Evolutionary conservation across 768 basidiomycete genomes (phyloP).

Genomic region (Favolaschia claudopus): DNA sequence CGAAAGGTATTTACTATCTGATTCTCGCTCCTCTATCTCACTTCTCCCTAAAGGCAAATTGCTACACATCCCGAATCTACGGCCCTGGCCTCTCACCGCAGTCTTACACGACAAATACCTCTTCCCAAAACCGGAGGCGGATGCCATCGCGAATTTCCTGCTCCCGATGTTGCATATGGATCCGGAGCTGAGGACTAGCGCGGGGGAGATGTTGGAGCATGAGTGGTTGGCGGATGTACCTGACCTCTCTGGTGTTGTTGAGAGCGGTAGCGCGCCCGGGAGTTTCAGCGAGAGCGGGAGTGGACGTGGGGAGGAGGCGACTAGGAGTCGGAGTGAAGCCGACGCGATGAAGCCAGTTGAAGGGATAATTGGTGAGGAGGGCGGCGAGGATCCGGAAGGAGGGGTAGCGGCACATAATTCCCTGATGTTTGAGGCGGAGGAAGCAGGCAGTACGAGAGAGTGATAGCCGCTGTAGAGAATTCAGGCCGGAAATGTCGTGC

Average conservation of each 20-base stretch:
- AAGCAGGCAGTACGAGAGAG: too few relatives aligned
- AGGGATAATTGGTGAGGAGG: constrained; percentile 37
- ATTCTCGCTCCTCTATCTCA: not conserved
- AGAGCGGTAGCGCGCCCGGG: too few relatives aligned
- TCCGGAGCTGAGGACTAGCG: constrained; percentile 87
- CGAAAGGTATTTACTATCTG: constrained; percentile 66
- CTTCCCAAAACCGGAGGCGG: constrained; percentile 83
- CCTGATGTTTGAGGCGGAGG: constrained; percentile 1
- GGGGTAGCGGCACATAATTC: not conserved
- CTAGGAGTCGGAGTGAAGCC: constrained; percentile 37
- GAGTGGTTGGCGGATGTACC: constrained; percentile 81
- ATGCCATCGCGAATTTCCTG: constrained; percentile 80
- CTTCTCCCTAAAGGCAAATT: constrained; percentile 64
- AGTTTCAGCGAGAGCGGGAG: constrained; percentile 21
- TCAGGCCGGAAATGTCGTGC: too few relatives aligned
- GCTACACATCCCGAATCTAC: constrained; percentile 91
- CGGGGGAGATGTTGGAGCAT: constrained; percentile 82
- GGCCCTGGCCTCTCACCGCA: constrained; percentile 85
- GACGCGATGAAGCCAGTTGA: constrained; percentile 85
- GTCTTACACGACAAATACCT: constrained; percentile 97
- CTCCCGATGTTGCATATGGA: constrained; percentile 89
- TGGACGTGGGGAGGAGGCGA: not conserved
- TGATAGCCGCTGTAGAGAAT: too few relatives aligned
- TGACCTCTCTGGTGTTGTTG: too few relatives aligned
- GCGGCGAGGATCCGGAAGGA: not conserved